phyloP scores from a whole-genome alignment of 1,284 basidiomycete genomes.

The Tylopilus sp. region DNA sequence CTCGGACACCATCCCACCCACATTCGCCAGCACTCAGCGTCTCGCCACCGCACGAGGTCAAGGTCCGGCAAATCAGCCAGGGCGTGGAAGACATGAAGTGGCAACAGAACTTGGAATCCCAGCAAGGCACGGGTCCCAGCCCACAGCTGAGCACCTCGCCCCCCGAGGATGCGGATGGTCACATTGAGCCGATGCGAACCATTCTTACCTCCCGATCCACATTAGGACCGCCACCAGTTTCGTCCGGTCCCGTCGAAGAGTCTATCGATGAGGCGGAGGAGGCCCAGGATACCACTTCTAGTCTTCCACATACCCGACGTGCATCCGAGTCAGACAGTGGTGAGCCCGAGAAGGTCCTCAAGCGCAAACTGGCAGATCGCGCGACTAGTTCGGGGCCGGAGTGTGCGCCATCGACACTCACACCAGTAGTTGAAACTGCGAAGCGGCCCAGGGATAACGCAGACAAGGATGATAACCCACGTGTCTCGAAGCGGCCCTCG shows the following conservation, averaged over 20 bases:
- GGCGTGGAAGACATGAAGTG: slow-evolving; percentile 73
- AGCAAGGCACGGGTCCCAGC: slow-evolving; percentile 11
- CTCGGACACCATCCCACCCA: slow-evolving; percentile 41
- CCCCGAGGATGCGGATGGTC: slow-evolving; percentile 4
- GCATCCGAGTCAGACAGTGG: slow-evolving; percentile 32
- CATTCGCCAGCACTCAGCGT: slow-evolving; percentile 43
- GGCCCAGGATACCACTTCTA: slow-evolving; percentile 26
- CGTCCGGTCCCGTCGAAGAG: slow-evolving; percentile 25
- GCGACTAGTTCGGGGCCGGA: slow-evolving; percentile 38
- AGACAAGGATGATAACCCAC: slow-evolving; percentile 37
- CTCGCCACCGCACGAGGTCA: slow-evolving; percentile 69
- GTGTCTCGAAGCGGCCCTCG: slow-evolving; percentile 59
- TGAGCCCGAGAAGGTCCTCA: slow-evolving; percentile 56
- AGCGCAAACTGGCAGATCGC: slow-evolving; percentile 56
- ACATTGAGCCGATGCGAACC: slow-evolving; percentile 15
- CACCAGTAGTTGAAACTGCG: slow-evolving; percentile 18
- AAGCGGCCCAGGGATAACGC: slow-evolving; percentile 35
- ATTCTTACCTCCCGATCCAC: slow-evolving; percentile 10
- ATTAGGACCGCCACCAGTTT: slow-evolving; percentile 14
- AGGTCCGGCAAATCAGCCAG: slow-evolving; percentile 71
- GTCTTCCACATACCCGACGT: slow-evolving; percentile 29
- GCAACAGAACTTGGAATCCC: slow-evolving; percentile 39
- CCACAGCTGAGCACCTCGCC: slow-evolving; percentile 3
- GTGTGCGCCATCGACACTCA: slow-evolving; percentile 12
- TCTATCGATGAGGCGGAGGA: slow-evolving; percentile 21